phyloP scores from a whole-genome alignment of 805 yeast genomes.

The Zygoascus bituminiphila region DNA sequence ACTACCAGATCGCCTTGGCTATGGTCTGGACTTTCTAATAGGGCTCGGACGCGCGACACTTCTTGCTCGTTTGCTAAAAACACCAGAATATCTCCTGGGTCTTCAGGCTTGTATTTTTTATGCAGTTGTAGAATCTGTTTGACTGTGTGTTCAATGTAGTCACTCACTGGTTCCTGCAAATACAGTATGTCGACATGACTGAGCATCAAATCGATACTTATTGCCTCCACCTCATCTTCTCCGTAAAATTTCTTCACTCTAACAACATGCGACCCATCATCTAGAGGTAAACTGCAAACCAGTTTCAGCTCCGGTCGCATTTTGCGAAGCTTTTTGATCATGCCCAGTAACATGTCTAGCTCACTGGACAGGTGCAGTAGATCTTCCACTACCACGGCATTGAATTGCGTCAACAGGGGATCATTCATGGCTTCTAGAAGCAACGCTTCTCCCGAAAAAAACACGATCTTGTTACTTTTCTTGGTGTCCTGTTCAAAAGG shows the following conservation, averaged over 20 bases:
- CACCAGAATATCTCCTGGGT: constrained; percentile 60
- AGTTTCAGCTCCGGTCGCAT: constrained; percentile 46
- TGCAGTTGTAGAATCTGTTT: constrained; percentile 48
- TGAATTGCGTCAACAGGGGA: constrained; percentile 49
- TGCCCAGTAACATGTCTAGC: constrained; percentile 66
- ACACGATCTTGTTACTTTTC: constrained; percentile 20
- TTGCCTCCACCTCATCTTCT: neutral
- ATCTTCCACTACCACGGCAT: constrained; percentile 74
- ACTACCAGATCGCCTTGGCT: neutral
- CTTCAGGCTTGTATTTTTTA: neutral
- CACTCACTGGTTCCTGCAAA: constrained; percentile 47
- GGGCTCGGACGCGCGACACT: constrained; percentile 34
- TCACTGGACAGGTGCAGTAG: constrained; percentile 75
- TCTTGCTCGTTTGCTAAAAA: constrained; percentile 90
- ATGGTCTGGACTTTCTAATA: constrained; percentile 1
- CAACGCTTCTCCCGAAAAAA: constrained; percentile 75
- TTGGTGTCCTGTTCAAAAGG: constrained; percentile 64
- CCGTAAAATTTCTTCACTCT: neutral
- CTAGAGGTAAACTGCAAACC: constrained; percentile 4
- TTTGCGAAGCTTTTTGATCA: constrained; percentile 47
- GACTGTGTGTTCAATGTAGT: constrained; percentile 70
- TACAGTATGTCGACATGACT: constrained; percentile 38
- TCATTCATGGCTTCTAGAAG: constrained; percentile 61
- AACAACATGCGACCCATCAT: neutral
- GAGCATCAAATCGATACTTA: neutral